These are phyloP conservation scores for Vigna hirtella DNA, from an alignment of 306 rosid species.

Conservation along the genomic window DNA sequence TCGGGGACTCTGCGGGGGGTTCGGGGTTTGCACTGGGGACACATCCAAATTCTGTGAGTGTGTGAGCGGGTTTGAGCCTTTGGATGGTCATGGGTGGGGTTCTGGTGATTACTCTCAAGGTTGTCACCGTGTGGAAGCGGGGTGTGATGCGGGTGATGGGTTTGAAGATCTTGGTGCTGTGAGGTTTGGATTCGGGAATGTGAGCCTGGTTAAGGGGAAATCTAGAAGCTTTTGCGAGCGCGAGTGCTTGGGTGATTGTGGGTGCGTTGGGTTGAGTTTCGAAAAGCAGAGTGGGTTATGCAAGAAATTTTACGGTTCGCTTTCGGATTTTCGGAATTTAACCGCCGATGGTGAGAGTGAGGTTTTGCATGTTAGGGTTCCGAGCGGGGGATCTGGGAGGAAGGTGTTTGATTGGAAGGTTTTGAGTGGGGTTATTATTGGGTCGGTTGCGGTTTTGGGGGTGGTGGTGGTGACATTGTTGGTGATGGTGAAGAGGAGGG, in stretches of 20 bases:
- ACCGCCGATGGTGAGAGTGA: constrained; percentile 37
- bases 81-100: constrained; percentile 55
- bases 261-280: constrained; percentile 62
- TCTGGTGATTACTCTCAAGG: constrained; percentile 61
- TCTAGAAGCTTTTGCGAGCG: constrained; percentile 52
- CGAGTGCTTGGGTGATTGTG: constrained; percentile 56
- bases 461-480: constrained; percentile 43
- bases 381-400: constrained; percentile 26
- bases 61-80: constrained; percentile 57
- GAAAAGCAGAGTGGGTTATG: constrained; percentile 50
- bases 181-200: constrained; percentile 43
- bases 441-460: constrained; percentile 54
- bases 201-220: background rate
- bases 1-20: constrained; percentile 62
- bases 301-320: constrained; percentile 53
- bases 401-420: constrained; percentile 37
- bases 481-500: constrained; percentile 50
- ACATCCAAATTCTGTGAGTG: constrained; percentile 52
- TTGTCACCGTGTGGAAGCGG: constrained; percentile 44
- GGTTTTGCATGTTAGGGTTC: constrained; percentile 57
- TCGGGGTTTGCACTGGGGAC: constrained; percentile 57
- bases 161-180: constrained; percentile 55
- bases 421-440: constrained; percentile 56
- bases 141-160: constrained; percentile 46
- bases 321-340: constrained; percentile 60